Conservation (phyloP, 108 stramenopile genomes). For the Pinguiococcus pyrenoidosus region DNA sequence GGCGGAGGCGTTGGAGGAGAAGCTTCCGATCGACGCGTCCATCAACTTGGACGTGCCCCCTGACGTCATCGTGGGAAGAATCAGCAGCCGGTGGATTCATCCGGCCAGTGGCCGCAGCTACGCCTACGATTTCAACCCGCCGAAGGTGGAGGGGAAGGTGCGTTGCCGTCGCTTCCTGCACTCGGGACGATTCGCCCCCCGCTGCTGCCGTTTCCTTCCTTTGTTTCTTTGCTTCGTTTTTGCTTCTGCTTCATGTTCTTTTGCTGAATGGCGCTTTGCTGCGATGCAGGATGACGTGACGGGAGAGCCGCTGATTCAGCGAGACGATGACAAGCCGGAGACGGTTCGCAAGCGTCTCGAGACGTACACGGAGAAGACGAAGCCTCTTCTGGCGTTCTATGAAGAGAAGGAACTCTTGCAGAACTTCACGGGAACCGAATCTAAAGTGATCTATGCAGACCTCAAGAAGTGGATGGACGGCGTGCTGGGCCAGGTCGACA, state of each 20-base stretch:
- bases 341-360: constrained; percentile 44
- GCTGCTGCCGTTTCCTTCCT: background rate
- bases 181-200: background rate
- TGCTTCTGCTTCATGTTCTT: too few relatives aligned
- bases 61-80: constrained; percentile 78
- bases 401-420: constrained; percentile 55
- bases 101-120: constrained; percentile 78
- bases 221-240: too few relatives aligned
- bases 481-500: background rate
- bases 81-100: constrained; percentile 83
- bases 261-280: too few relatives aligned
- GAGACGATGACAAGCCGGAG: constrained; percentile 89
- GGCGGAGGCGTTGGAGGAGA: constrained; percentile 68
- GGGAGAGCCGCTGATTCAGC: constrained; percentile 77
- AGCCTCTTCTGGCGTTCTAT: constrained; percentile 75
- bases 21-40: constrained; percentile 67
- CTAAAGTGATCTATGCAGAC: constrained; percentile 81
- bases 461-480: constrained; percentile 42
- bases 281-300: constrained; percentile 91
- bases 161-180: too few relatives aligned
- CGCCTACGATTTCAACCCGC: constrained; percentile 87
- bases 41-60: constrained; percentile 84
- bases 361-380: constrained; percentile 66
- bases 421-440: constrained; percentile 70
- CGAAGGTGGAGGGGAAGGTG: constrained; percentile 53